Conservation (phyloP, 163 green algal genomes). For the Scenedesmus sp. region DNA sequence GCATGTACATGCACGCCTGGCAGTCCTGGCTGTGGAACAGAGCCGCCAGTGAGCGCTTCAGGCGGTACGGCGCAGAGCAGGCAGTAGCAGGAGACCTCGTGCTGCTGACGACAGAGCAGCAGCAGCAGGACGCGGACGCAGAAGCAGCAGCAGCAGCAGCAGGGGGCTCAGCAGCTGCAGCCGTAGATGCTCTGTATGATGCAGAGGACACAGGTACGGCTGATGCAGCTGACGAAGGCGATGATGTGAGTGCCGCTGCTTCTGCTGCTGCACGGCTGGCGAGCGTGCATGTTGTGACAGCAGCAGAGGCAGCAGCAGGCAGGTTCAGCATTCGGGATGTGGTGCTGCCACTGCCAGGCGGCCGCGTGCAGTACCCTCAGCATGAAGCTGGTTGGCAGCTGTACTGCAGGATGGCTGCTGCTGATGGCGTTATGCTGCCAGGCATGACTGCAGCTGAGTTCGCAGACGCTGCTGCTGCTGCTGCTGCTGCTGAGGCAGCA, state of each 20-base stretch:
- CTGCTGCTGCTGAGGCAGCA: not conserved
- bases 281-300: slow-evolving; percentile 71
- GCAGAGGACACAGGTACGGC: not conserved
- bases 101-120: slow-evolving; percentile 54
- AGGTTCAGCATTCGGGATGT: slow-evolving; percentile 81
- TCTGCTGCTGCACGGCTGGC: slow-evolving; percentile 52
- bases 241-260: not conserved
- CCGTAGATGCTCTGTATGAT: not conserved
- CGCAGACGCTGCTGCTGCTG: slow-evolving; percentile 2
- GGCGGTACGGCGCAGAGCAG: slow-evolving; percentile 43
- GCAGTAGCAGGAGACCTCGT: slow-evolving; percentile 86
- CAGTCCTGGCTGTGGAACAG: slow-evolving; percentile 95
- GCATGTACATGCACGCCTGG: slow-evolving; percentile 96
- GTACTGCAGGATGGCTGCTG: slow-evolving; percentile 40
- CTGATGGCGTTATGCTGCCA: slow-evolving; percentile 33
- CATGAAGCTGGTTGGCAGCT: slow-evolving; percentile 50
- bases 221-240: slow-evolving; percentile 10
- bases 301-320: slow-evolving; percentile 65
- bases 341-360: slow-evolving; percentile 89
- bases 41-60: slow-evolving; percentile 77
- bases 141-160: not conserved
- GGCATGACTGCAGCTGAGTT: slow-evolving; percentile 20
- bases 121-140: not conserved
- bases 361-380: slow-evolving; percentile 54
- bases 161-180: not conserved